Base-by-base conservation (phyloP, 805 yeast genomes). In the Teunomyces panamensis region DNA sequence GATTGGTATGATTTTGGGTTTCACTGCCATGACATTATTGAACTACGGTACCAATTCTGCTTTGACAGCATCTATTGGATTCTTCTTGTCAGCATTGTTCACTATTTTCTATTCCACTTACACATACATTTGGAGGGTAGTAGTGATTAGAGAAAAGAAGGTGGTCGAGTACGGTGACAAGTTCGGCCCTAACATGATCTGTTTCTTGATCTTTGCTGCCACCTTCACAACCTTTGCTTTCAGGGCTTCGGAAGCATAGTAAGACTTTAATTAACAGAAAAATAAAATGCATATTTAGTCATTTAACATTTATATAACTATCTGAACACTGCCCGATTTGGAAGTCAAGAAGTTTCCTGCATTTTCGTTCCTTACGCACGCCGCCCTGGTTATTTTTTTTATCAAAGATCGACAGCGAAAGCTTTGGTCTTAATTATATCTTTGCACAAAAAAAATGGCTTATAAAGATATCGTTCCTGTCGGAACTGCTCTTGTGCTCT, bases 81-180 rank as follows among this genome's bases (percentile, higher is more conserved):
- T 94, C 69, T 90, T 87, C 68, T 46, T 88, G 9, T 81, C 95
- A 14, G 89, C 98, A 0, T 72, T 89, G 28, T 71, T 81, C 49
- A 85, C 95, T 8, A 78, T 91, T 42, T 35, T 73, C 9, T 92
- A 92, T 63, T 80, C 97, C 9, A 77, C 87, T 11, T 79, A 74
- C 55, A 80, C 80, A 57, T 94, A 90, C 68, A 68, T 90, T 39
- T 85, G 85, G 81, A 82, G 99, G 66, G 92, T 89, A 5, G 65
- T 82, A 43, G 85, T 85, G 60, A 89, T 94, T 56, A 82, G 99
- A 63, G 78, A 81, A 54, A 89, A 90, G 71, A 81, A 82, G 52
- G 89, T 95, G 3, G 86, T 83, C 20, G 79, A 87, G 53, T 94
- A 92, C 61, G 96, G 87, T 54, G 98, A 94, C 67, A 82, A 77